phyloP scores from a whole-genome alignment of 306 rosid species.

The Citrullus colocynthis region DNA sequence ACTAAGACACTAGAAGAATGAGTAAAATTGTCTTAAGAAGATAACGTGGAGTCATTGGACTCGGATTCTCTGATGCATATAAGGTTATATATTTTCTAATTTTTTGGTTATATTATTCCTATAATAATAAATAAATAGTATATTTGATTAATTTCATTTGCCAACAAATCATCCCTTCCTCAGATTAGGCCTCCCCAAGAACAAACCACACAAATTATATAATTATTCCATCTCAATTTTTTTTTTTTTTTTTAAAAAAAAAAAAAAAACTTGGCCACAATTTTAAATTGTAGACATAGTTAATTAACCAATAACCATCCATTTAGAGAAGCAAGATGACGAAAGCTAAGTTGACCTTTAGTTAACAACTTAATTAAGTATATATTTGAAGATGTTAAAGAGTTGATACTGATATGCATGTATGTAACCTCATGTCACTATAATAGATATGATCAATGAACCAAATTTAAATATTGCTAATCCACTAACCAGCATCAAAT shows the following conservation, averaged over 20 bases:
- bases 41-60: too few species aligned
- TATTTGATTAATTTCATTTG: neutral
- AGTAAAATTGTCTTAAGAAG: too few species aligned
- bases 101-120: too few species aligned
- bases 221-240: neutral
- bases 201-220: neutral
- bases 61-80: too few species aligned
- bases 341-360: constrained; percentile 10
- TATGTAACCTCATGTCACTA: neutral
- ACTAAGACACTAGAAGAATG: too few species aligned
- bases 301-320: neutral
- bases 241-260: neutral
- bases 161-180: neutral
- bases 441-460: neutral
- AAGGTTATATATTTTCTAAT: too few species aligned
- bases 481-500: neutral
- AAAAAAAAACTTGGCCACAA: neutral
- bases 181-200: neutral
- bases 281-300: neutral
- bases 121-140: too few species aligned
- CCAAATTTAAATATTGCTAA: neutral
- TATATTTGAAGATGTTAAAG: neutral
- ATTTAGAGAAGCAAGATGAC: neutral
- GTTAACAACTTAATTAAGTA: neutral
- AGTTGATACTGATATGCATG: neutral